Base-by-base conservation (phyloP, 1,139 yeast genomes). In the Geotrichum klebahnii region DNA sequence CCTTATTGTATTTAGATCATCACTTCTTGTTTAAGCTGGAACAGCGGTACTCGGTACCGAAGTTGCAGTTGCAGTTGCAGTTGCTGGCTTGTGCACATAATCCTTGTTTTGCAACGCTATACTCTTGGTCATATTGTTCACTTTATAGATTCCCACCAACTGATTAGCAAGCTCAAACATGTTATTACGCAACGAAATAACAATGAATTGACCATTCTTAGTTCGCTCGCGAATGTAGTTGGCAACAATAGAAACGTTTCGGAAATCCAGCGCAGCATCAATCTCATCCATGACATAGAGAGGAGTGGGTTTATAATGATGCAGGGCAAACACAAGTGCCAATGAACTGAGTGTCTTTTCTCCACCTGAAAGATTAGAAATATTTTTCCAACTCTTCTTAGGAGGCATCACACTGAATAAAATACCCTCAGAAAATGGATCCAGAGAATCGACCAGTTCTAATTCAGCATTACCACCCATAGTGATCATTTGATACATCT, bases 401-500 rank as follows among this genome's bases (percentile, higher is more conserved):
- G 99, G 99, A 1, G 99, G 99, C 98, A 94, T 94, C 5, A 94
- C 98, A 67, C 96, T 86, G 67, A 94, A 94, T 43, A 89, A 72
- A 43, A 94, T 90, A 31, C 99, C 99, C 68, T 94, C 98, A 0
- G 96, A 82, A 63, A 94, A 94, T n/a, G 98, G 98, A 67, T 94
- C 98, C 62, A 92, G 77, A 58, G 95, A 84, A 65, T 94, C 98
- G 19, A 90, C 97, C 48, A 92, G 76, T 64, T 94, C 99, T 40
- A 94, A 75, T 66, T 94, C 98, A 0, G 99, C 99, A 71, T 90
- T 94, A 36, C 99, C 99, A 14, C 98, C 98, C 95, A 92, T 89
- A 0, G 98, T 94, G 54, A 94, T 92, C 95, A 92, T 87, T 63
- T 90, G 95, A 63, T 94, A 94, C 97, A 94, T 90, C 62, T 88